Base-by-base conservation (phyloP, 1,284 basidiomycete species). In the Clitocybe nebularis region DNA sequence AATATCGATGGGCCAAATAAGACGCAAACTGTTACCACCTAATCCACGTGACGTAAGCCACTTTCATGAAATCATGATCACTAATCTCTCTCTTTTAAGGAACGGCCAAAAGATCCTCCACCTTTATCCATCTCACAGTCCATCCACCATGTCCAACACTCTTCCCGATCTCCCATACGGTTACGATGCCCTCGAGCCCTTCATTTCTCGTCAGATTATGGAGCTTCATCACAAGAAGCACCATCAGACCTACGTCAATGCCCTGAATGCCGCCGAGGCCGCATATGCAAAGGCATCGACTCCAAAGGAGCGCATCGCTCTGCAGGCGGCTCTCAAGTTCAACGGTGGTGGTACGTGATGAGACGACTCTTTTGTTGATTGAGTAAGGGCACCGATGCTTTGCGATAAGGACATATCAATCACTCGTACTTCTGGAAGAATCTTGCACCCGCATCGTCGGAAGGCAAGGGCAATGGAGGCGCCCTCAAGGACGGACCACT, bases 381-480 rank as follows among this genome's bases (percentile, higher is more conserved):
- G 29, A 32, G n/a, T n/a, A n/a, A n/a, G n/a, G n/a, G n/a, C 19
- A 32, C 9, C 19, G n/a, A 32, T 32, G 5, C 13, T 32, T 11
- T 56, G 23, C 43, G n/a, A 19, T 34, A 55, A 84, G 83, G 84
- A 5, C 87, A 89, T 64, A 86, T 89, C 69, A 92, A 91, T 72
- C 91, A 93, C 74, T 82, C 89, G 20, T 79, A 94, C 51, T 94
- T 94, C 76, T 94, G 91, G 92, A 87, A 84, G 72, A 93, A 92
- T 74, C 75, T 92, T 44, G 78, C 85, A 2, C 81, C 82, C 1
- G 56, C 72, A 17, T 62, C 71, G n/a, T 63, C 66, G 3, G 57
- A 66, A 44, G 67, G 68, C 41, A 72, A 69, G 45, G 76, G 76
- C 14, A 50, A 64, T 52, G 82, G 88, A 47, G 84, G 84, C 52